These are phyloP conservation scores for Fusarium subtropicale DNA, from an alignment of 2,329 filamentous ascomycete genomes.

Conservation along the genomic window DNA sequence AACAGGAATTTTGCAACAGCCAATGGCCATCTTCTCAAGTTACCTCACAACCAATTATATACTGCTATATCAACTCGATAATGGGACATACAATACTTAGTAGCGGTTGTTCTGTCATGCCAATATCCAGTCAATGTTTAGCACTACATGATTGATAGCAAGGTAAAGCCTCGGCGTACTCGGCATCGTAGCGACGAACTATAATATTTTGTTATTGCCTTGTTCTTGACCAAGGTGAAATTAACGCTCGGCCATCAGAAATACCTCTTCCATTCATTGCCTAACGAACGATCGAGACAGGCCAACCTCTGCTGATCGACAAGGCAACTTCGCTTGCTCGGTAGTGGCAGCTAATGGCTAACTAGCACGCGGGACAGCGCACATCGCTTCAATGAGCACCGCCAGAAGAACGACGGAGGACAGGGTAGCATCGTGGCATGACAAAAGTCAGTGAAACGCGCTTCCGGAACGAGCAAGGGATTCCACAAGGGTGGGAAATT, in stretches of 20 bases:
- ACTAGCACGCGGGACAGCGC: slow-evolving; percentile 8
- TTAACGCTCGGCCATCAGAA: background rate
- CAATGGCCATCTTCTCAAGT: background rate
- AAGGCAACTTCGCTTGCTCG: slow-evolving; percentile 27
- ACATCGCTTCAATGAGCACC: slow-evolving; percentile 6
- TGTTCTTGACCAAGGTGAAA: background rate
- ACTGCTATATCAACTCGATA: background rate
- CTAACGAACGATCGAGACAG: background rate
- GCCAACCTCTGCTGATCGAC: slow-evolving; percentile 9
- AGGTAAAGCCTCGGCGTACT: background rate
- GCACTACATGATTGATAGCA: background rate
- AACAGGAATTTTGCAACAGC: background rate
- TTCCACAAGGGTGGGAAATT: slow-evolving; percentile 44
- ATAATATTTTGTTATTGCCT: no score
- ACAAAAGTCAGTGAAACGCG: slow-evolving; percentile 39
- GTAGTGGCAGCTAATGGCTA: slow-evolving; percentile 2
- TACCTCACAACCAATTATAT: background rate
- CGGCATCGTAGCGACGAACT: no score
- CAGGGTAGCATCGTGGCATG: slow-evolving; percentile 13
- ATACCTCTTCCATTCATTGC: background rate
- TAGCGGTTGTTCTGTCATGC: background rate
- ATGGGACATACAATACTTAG: background rate
- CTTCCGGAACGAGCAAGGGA: slow-evolving; percentile 34
- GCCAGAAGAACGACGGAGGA: slow-evolving; percentile 6
- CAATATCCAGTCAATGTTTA: background rate